Conservation (phyloP, 345 rosid species). For the Lepidium sativum region DNA sequence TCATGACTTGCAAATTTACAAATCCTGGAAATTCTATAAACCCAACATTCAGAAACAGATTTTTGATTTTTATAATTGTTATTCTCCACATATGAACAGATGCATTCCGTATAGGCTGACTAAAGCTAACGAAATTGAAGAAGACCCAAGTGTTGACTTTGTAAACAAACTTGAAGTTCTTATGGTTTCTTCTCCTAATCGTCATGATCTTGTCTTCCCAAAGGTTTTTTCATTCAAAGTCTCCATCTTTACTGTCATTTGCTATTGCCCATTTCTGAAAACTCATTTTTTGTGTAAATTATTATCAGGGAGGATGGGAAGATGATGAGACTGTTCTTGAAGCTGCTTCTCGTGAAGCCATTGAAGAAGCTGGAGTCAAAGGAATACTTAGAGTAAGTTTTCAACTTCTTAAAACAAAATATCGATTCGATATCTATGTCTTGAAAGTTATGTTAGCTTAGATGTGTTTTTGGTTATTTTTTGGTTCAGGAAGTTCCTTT, state of each 20-base stretch:
- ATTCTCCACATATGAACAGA: constrained; percentile 25
- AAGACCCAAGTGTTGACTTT: constrained; percentile 22
- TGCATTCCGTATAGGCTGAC: constrained; percentile 68
- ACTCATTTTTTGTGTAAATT: not conserved
- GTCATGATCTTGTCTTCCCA: constrained; percentile 75
- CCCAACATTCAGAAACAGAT: not conserved
- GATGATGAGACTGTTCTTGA: constrained; percentile 75
- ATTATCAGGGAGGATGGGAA: constrained; percentile 91
- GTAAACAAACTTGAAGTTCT: constrained; percentile 47
- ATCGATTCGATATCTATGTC: too few relatives aligned
- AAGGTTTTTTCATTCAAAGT: constrained; percentile 36
- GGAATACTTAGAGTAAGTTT: constrained; percentile 58
- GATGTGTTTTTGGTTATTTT: not conserved
- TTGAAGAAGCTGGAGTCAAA: constrained; percentile 92
- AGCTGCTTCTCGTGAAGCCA: constrained; percentile 89
- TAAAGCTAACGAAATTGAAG: constrained; percentile 26
- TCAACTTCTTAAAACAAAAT: not conserved
- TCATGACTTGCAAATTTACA: not conserved
- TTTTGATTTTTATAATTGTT: not conserved
- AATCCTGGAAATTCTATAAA: not conserved
- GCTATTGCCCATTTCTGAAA: not conserved
- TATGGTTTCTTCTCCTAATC: constrained; percentile 88
- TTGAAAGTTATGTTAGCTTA: not conserved
- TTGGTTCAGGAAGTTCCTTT: constrained; percentile 52
- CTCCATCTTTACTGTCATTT: not conserved